Conservation (phyloP, 495 filamentous ascomycete genomes). For the Xanthoparmelia taractica region DNA sequence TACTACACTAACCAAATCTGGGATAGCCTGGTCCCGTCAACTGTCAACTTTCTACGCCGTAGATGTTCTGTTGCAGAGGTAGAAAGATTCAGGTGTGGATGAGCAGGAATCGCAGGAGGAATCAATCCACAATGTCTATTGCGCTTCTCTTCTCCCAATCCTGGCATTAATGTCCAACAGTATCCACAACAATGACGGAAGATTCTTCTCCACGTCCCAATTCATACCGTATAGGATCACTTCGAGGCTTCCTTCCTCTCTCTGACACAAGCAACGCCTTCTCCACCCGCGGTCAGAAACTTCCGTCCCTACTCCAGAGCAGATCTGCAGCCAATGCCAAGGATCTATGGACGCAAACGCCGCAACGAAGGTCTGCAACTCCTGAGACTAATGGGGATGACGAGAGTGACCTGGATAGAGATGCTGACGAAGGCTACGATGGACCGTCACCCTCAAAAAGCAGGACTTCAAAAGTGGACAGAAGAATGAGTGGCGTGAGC, state of each 20-base stretch:
- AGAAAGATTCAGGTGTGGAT: not conserved
- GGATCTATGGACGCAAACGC: conserved; percentile 11
- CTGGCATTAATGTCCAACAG: not conserved
- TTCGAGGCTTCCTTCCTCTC: conserved; percentile 28
- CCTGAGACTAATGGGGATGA: conserved; percentile 17
- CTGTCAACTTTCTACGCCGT: not conserved
- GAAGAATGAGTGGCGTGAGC: conserved; percentile 34
- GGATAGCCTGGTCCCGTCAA: not conserved
- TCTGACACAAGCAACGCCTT: conserved; percentile 23
- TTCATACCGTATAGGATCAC: conserved; percentile 20
- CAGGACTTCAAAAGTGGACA: conserved; percentile 11
- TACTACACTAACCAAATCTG: too few relatives aligned
- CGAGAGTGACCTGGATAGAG: conserved; percentile 21
- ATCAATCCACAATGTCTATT: not conserved
- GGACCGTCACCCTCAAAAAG: conserved; percentile 4
- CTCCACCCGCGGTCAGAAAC: conserved; percentile 29
- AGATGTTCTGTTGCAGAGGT: not conserved
- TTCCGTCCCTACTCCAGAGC: conserved; percentile 27
- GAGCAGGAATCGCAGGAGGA: not conserved
- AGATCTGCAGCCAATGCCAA: conserved; percentile 26
- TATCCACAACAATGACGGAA: conserved; percentile 12
- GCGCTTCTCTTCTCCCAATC: not conserved
- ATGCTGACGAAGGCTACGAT: conserved; percentile 12
- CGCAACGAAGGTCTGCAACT: conserved; percentile 19
- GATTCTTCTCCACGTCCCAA: conserved; percentile 8